Base-by-base conservation (phyloP, 306 rosid genomes). In the Luffa aegyptiaca region DNA sequence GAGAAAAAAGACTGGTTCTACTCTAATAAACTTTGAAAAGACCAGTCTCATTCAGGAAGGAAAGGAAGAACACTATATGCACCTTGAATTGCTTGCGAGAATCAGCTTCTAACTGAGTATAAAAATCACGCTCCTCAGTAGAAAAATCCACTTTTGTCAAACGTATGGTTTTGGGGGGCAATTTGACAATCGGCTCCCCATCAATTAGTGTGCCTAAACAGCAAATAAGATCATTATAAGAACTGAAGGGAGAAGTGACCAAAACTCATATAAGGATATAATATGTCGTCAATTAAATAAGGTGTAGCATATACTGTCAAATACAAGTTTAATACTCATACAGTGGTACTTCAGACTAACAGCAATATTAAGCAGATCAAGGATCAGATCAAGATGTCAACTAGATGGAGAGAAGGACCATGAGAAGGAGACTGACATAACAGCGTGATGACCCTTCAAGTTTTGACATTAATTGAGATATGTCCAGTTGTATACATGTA, bases 21-120 rank as follows among this genome's bases (percentile, higher is more conserved):
- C 76, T 8, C 76, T 20, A 20, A 11, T 6, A 46, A 31, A 7
- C 58, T 71, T 71, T 13, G 10, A 71, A 21, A n/a, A 11, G 13
- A 71, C n/a, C 26, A 55, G 39, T 76, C 80, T 58, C 64, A 51
- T 71, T 79, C 17, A 35, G 45, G n/a, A 6, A 5, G 45, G 70
- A n/a, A 9, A 8, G 62, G 44, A 44, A 62, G 41, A 82, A 84
- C 16, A 84, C 16, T 35, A 49, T 62, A 78, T 31, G 84, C 84
- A 95, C 99, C 99, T 93, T 93, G 87, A 95, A 95, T 79, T 84
- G 95, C 81, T 87, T 45, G 5, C 96, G 98, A 78, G 99, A 90
- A 84, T 93, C 99, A 2, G 97, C 88, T 90, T 95, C 99, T 86
- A 95, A 89, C 81, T 90, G 92, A 65, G 84, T 87, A 89, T 95